Base-by-base conservation (phyloP, 1,284 basidiomycete species). In the Trametes versicolor region DNA sequence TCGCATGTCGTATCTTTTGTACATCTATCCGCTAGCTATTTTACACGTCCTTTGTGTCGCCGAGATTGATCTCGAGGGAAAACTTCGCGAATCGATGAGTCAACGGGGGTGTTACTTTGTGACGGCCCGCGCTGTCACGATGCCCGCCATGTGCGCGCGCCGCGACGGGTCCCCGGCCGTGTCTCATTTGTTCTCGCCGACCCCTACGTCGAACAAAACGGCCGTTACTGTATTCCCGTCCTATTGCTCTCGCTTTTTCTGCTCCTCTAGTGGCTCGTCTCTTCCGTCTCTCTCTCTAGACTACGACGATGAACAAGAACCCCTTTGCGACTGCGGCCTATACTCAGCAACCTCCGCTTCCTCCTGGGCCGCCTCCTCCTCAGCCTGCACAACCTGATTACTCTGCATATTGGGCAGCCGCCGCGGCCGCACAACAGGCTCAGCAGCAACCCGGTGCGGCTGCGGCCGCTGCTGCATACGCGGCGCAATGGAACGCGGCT, bases 321-420 rank as follows among this genome's bases (percentile, higher is more conserved):
- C 91, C 91, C 0, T 93, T 93, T 71, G 82, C 90, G 29, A 85
- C 87, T 57, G 85, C 89, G 21, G 82, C 85, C 45, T 92, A 90
- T 74, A 84, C 87, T 39, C 88, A 87, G 55, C 91, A 91, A 72
- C 90, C 91, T 2, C 92, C 91, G 47, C 80, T 93, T 48, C 92
- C 92, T 58, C 90, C 91, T 27, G 92, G 90, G 23, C 92, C 89
- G 62, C 91, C 92, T 19, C 91, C 91, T 3, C 84, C 86, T 55
- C 87, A 87, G 70, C 86, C 89, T 61, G 77, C 81, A 19, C 88
- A 89, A 69, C 85, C 85, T 51, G 91, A 93, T 75, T 94, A 93
- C 73, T 83, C 88, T 57, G 87, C 85, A 0, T 94, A 92, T 77
- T 93, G 91, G 91, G 83, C 87, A 21, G 86, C 84, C 3, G 82